phyloP scores from a whole-genome alignment of 1,284 basidiomycete genomes.

The Trichosporon ovoides region DNA sequence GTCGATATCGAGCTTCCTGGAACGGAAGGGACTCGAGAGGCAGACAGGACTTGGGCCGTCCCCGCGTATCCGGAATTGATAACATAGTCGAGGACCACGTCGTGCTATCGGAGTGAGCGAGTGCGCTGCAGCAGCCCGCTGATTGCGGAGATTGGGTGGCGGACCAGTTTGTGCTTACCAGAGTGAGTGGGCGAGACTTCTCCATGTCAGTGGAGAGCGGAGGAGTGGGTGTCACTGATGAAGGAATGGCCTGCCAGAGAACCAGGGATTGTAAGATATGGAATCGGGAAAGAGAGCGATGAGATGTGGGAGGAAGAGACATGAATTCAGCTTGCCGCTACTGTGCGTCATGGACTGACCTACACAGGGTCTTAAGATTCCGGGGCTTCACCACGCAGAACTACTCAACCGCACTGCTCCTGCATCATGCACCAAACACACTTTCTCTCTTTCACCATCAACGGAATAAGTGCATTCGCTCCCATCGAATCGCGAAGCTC shows the following conservation, averaged over 20 bases:
- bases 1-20: neutral
- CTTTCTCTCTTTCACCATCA: too few species aligned
- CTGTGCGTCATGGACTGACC: neutral
- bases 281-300: neutral
- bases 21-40: slow-evolving; percentile 6
- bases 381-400: too few species aligned
- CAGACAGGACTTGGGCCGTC: slow-evolving; percentile 31
- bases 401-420: too few species aligned
- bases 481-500: too few species aligned
- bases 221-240: neutral
- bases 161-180: neutral
- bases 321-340: neutral
- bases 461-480: too few species aligned
- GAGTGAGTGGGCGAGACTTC: neutral
- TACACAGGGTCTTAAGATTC: too few species aligned
- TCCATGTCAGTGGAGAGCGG: neutral
- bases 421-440: too few species aligned
- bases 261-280: neutral
- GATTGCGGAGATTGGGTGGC: neutral
- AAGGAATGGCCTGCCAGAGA: neutral
- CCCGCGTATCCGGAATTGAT: slow-evolving; percentile 33
- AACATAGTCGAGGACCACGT: slow-evolving; percentile 44
- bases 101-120: too few species aligned
- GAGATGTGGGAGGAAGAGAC: neutral
- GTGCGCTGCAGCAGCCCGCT: slow-evolving; percentile 21